phyloP scores from a whole-genome alignment of 2,329 filamentous ascomycete genomes.

The Hypoxylon sp. region DNA sequence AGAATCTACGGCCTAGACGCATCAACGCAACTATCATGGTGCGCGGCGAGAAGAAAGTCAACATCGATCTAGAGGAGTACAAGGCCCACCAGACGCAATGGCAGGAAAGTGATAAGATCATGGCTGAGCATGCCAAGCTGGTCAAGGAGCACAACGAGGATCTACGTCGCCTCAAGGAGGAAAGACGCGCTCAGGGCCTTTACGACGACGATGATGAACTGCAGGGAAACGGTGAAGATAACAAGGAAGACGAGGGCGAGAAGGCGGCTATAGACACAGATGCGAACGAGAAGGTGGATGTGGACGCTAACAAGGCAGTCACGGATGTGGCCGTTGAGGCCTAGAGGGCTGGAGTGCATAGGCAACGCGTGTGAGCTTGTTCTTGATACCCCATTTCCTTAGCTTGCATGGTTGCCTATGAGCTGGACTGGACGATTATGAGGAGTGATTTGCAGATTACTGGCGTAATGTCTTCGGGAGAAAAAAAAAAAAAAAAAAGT shows the following conservation, averaged over 20 bases:
- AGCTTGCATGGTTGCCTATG: constrained; percentile 27
- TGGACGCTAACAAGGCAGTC: too few species aligned
- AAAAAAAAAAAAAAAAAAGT: too few species aligned
- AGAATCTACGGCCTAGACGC: constrained; percentile 74
- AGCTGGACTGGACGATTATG: background rate
- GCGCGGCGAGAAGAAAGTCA: constrained; percentile 67
- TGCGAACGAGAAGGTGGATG: too few species aligned
- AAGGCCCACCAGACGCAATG: constrained; percentile 61
- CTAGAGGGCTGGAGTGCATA: constrained; percentile 8
- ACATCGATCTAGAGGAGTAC: constrained; percentile 74
- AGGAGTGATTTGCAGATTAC: constrained; percentile 5
- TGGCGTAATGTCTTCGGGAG: constrained; percentile 10
- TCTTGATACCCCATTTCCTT: constrained; percentile 52
- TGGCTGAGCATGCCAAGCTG: constrained; percentile 65
- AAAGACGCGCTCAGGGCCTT: constrained; percentile 54
- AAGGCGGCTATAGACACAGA: background rate
- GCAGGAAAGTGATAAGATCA: constrained; percentile 69
- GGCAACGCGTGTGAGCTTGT: constrained; percentile 34
- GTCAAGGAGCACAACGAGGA: constrained; percentile 63
- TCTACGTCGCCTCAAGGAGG: constrained; percentile 62
- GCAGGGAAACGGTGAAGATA: constrained; percentile 60
- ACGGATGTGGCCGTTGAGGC: constrained; percentile 41
- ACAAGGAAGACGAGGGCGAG: constrained; percentile 48
- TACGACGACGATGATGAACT: constrained; percentile 60
- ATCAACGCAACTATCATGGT: constrained; percentile 74